Evolutionary conservation across 805 yeast species (phyloP).

Genomic region (Saturnispora diversa): DNA sequence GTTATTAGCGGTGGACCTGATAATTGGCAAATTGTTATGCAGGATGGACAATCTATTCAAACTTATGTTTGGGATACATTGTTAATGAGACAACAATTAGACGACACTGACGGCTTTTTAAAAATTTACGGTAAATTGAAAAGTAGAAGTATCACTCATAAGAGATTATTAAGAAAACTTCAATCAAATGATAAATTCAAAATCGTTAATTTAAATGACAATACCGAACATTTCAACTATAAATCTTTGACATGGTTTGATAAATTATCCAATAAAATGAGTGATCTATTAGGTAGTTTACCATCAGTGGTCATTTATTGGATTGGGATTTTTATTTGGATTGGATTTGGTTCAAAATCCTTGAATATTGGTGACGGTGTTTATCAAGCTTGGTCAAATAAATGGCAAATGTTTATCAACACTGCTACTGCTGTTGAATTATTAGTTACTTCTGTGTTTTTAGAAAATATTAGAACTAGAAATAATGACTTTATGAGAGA

Average conservation of each 20-base stretch:
- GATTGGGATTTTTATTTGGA: conserved; percentile 33
- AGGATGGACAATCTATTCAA: conserved; percentile 35
- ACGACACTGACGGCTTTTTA: conserved; percentile 24
- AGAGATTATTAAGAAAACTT: conserved; percentile 12
- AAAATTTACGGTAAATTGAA: conserved; percentile 24
- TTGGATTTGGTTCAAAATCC: conserved; percentile 31
- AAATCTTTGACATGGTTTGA: conserved; percentile 30
- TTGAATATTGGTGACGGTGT: conserved; percentile 8
- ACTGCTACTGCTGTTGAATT: conserved; percentile 34
- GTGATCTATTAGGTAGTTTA: conserved; percentile 28
- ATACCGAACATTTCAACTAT: conserved; percentile 9
- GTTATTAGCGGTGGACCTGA: conserved; percentile 26
- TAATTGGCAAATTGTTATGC: conserved; percentile 35
- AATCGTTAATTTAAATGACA: not conserved
- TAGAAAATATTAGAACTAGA: conserved; percentile 34
- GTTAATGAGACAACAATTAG: conserved; percentile 33
- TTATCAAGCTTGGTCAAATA: conserved; percentile 25
- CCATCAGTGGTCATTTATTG: conserved; percentile 29
- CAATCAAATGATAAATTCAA: conserved; percentile 2
- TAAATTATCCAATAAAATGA: conserved; percentile 20
- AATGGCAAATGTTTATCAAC: conserved; percentile 36
- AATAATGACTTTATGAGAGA: conserved; percentile 28
- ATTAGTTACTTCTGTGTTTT: conserved; percentile 28
- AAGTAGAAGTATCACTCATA: conserved; percentile 24
- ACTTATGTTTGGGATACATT: conserved; percentile 34